phyloP scores from a whole-genome alignment of 192 early-diverging fungal species.

The Geranomyces variabilis region DNA sequence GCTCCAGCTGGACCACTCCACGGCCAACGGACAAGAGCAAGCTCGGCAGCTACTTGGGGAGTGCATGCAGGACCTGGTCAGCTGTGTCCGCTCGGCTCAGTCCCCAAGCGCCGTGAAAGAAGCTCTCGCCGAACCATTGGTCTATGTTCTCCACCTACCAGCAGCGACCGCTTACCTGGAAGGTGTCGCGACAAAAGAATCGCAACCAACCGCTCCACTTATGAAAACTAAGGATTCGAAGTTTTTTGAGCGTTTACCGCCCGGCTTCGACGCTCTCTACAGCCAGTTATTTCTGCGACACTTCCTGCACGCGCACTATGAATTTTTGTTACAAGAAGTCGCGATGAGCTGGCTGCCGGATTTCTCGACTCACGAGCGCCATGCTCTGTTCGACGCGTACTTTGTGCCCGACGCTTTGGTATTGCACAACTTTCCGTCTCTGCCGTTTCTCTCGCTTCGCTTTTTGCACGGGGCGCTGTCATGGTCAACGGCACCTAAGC shows the following conservation, averaged over 20 bases:
- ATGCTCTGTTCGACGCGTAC: constrained; percentile 17
- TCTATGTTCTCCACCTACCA: neutral
- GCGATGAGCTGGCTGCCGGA: neutral
- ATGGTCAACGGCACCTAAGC: neutral
- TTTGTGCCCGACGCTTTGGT: neutral
- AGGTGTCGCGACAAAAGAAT: neutral
- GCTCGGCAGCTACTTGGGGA: neutral
- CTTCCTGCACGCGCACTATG: constrained; percentile 5
- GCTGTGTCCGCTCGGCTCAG: neutral
- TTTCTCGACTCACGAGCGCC: neutral
- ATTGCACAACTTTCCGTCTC: neutral
- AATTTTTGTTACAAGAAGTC: constrained; percentile 11
- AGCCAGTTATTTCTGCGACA: constrained; percentile 3
- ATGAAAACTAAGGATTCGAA: neutral
- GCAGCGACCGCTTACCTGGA: neutral
- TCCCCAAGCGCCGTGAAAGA: neutral
- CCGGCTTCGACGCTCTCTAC: neutral
- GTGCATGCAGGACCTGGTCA: neutral
- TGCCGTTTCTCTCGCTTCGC: neutral
- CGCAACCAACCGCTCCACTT: neutral
- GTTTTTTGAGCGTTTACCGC: constrained; percentile 3
- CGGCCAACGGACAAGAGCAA: neutral
- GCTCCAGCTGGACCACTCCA: too few relatives aligned
- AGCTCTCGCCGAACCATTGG: constrained; percentile 8
- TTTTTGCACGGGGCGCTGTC: neutral